phyloP scores from a whole-genome alignment of 805 yeast genomes.

The Debaryomyces maramus region DNA sequence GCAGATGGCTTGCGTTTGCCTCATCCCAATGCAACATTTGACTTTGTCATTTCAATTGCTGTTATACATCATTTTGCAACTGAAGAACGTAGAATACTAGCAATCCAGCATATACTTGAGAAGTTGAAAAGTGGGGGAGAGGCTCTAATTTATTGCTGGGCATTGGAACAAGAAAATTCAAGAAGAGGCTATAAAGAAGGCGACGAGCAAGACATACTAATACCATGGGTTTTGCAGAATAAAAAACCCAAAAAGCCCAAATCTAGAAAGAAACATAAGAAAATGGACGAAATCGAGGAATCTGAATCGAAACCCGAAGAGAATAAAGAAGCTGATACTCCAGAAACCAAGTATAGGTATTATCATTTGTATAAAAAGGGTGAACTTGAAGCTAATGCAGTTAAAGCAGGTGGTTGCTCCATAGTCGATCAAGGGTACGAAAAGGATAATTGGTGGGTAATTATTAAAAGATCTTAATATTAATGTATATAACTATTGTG shows the following conservation, averaged over 20 bases:
- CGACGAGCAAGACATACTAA: constrained; percentile 89
- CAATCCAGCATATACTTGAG: constrained; percentile 66
- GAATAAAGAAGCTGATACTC: constrained; percentile 18
- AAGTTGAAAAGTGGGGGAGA: constrained; percentile 61
- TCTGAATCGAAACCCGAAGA: constrained; percentile 11
- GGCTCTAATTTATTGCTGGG: constrained; percentile 92
- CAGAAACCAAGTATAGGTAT: constrained; percentile 71
- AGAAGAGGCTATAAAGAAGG: constrained; percentile 90
- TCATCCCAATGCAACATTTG: constrained; percentile 42
- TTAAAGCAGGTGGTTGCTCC: constrained; percentile 63
- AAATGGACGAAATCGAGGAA: constrained; percentile 8
- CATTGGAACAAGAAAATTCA: constrained; percentile 84
- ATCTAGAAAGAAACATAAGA: constrained; percentile 6
- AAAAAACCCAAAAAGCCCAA: constrained; percentile 18
- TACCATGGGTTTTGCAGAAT: constrained; percentile 87
- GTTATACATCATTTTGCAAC: constrained; percentile 96
- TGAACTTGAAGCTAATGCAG: constrained; percentile 73
- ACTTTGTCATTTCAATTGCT: constrained; percentile 93
- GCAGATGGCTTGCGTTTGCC: constrained; percentile 74
- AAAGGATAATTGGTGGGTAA: constrained; percentile 88
- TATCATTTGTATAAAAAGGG: constrained; percentile 87
- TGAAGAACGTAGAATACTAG: constrained; percentile 70
- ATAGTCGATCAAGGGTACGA: constrained; percentile 81
- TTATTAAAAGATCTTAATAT: constrained; percentile 26
- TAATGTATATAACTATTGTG: too few relatives aligned